Evolutionary conservation across 768 basidiomycete species (phyloP).

Genomic region (Termitomyces sp.): DNA sequence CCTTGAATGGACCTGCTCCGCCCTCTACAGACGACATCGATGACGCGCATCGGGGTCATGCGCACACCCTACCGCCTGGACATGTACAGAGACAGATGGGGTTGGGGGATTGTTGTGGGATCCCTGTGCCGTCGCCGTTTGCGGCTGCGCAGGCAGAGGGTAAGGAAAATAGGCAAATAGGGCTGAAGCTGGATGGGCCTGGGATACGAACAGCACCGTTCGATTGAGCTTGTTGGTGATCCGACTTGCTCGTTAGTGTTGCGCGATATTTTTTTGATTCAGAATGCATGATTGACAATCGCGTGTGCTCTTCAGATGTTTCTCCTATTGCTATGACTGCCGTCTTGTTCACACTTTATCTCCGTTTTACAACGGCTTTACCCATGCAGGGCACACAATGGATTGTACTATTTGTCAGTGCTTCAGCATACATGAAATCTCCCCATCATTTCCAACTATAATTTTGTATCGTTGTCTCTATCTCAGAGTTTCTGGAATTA

Average conservation of each 20-base stretch:
- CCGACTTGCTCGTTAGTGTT: no score
- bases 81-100: constrained; percentile 49
- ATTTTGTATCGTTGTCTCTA: no score
- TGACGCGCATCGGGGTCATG: constrained; percentile 52
- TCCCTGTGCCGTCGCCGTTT: constrained; percentile 80
- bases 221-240: constrained; percentile 43
- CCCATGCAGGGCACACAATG: no score
- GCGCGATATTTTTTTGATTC: no score
- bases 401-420: no score
- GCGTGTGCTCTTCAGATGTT: not conserved
- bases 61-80: constrained; percentile 44
- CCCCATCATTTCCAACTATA: no score
- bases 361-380: no score
- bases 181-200: constrained; percentile 48
- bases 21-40: constrained; percentile 26
- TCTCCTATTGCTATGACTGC: no score
- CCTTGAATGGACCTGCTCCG: constrained; percentile 60
- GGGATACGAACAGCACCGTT: constrained; percentile 80
- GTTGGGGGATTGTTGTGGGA: constrained; percentile 93
- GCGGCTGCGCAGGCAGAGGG: constrained; percentile 64
- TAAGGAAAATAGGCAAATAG: constrained; percentile 37
- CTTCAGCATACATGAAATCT: no score
- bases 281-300: not conserved
- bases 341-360: no score
- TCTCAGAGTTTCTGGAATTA: no score